These are phyloP conservation scores for Halteria grandinella DNA, from an alignment of 73 alveolate species.

Conservation along the genomic window DNA sequence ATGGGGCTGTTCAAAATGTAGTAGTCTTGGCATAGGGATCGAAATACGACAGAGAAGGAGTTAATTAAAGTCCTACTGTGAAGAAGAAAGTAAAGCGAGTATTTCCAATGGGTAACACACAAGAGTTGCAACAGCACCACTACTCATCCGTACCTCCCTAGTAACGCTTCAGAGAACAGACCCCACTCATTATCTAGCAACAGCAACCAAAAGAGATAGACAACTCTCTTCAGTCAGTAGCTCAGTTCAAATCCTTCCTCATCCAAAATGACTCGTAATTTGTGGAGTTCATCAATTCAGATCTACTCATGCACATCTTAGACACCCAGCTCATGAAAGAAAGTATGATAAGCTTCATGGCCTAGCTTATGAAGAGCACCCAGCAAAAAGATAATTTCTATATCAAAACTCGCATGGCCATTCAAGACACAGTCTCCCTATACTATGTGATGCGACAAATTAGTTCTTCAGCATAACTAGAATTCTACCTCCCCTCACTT, in stretches of 20 bases:
- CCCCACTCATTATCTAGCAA: no score
- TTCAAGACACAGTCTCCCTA: conserved; percentile 34
- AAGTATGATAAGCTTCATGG: conserved; percentile 49
- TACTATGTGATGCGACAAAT: conserved; percentile 35
- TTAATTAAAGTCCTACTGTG: no score
- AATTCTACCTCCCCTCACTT: conserved; percentile 59
- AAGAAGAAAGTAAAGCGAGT: no score
- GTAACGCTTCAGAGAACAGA: no score
- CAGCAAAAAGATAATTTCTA: conserved; percentile 34
- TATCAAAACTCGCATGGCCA: conserved; percentile 50
- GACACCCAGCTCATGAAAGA: conserved; percentile 56
- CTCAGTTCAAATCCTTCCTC: conserved; percentile 13
- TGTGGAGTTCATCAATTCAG: conserved; percentile 35
- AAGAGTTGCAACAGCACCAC: no score
- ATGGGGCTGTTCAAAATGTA: no score
- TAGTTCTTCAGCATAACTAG: conserved; percentile 18
- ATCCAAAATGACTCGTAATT: conserved; percentile 39
- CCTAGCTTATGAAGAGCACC: conserved; percentile 27
- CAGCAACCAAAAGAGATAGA: no score
- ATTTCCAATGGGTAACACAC: no score
- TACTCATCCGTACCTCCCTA: no score
- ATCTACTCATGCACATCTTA: conserved; percentile 14
- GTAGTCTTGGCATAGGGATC: no score
- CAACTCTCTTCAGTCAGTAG: conserved; percentile 30
- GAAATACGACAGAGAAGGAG: no score